Evolutionary conservation across 2,329 filamentous ascomycete species (phyloP).

Genomic region (Coleophoma cylindrospora): DNA sequence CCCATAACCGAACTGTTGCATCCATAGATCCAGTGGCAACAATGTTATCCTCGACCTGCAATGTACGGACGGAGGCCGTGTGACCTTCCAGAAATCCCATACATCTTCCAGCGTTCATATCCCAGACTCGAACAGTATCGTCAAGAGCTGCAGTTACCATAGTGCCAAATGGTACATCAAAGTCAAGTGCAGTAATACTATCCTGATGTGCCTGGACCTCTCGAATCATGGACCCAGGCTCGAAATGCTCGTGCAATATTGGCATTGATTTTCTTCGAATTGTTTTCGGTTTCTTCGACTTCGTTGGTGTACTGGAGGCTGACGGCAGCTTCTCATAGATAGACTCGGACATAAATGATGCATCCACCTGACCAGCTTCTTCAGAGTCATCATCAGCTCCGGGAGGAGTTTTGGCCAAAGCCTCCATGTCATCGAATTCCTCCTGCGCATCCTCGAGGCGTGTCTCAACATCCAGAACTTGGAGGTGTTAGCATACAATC

Average conservation of each 20-base stretch:
- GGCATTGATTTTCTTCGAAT: conserved; percentile 81
- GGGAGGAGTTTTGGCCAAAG: conserved; percentile 42
- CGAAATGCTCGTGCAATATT: conserved; percentile 90
- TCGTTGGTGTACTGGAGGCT: conserved; percentile 41
- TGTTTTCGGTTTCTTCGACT: conserved; percentile 48
- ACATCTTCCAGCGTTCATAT: conserved; percentile 87
- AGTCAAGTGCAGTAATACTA: conserved; percentile 84
- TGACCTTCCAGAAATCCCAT: conserved; percentile 91
- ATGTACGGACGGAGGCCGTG: conserved; percentile 83
- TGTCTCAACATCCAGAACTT: conserved; percentile 58
- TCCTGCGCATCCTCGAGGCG: conserved; percentile 58
- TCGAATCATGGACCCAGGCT: conserved; percentile 81
- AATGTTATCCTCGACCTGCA: conserved; percentile 95
- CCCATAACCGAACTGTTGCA: conserved; percentile 91
- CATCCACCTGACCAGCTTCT: conserved; percentile 33
- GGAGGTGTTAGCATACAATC: conserved; percentile 6
- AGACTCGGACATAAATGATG: conserved; percentile 92
- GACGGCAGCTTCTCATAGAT: conserved; percentile 88
- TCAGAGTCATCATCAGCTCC: conserved; percentile 47
- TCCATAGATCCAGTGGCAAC: conserved; percentile 93
- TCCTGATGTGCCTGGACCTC: conserved; percentile 88
- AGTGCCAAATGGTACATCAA: conserved; percentile 94
- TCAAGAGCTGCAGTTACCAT: conserved; percentile 90
- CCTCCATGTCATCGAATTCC: conserved; percentile 53
- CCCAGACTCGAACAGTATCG: conserved; percentile 94